Base-by-base conservation (phyloP, 2,329 filamentous ascomycete genomes). In the Fusarium fujikuroi region DNA sequence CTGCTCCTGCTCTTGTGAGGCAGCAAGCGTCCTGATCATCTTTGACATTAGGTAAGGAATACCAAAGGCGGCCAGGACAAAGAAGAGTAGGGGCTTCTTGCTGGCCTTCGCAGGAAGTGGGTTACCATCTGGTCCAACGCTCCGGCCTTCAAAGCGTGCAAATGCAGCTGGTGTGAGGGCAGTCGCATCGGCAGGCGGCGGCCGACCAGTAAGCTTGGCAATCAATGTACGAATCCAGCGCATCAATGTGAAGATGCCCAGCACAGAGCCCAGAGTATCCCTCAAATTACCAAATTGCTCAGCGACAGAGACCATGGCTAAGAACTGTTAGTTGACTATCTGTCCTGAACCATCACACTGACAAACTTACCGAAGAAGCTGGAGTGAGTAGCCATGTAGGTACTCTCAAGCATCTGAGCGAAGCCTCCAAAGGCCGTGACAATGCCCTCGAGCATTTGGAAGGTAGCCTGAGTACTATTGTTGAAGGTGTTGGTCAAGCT, bases 311-410 rank as follows among this genome's bases (percentile, higher is more conserved):
- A 99, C 93, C 95, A 99, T 98, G 62, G 96, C 96, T 96, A 72
- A 44, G 50, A 12, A 21, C 46, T 32, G 37, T 72, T 23, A 70
- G 75, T 72, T 28, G 54, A 44, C 30, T 19, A 42, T 18, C 28
- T n/a, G 5, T 4, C 9, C 9, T 18, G 36, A 32, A 34, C 4
- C 5, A 28, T 11, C 10, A 25, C 6, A 21, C 14, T 9, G 28
- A 46, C 16, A 11, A 28, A 75, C 92, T 78, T 89, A 97, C 95
- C 95, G 79, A 98, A 99, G 83, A 99, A 99, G 60, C 94, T 97
- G 10, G 95, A 98, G 83, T 99, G 96, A 1, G 96, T 99, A 36
- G 97, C 96, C 97, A 99, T 99, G 79, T 98, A 99, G 16, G 96
- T 98, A 86, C 96, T 98, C 84, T 99, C 96, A 34, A 99, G 88